Base-by-base conservation (phyloP, 345 rosid genomes). In the Noccaea caerulescens region DNA sequence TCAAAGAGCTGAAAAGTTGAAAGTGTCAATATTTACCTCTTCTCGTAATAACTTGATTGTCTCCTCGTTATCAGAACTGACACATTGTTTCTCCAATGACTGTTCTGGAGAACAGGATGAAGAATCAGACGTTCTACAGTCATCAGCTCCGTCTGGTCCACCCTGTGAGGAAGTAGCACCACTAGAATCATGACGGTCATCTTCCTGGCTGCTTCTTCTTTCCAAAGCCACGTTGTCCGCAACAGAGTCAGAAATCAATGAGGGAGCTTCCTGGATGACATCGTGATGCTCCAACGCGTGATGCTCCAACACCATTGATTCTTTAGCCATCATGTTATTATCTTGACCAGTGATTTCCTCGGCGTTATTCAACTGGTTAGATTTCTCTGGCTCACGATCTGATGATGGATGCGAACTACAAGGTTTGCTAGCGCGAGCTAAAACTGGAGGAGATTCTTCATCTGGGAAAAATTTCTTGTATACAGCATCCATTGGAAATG, bases 401-500 rank as follows among this genome's bases (percentile, higher is more conserved):
- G 74, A 66, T 12, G 85, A 71, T 18, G 81, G 68, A 39, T 55
- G 70, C 18, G 46, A 13, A n/a, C 52, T 60, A 66, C 82, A 78
- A 58, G 73, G 75, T 46, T 72, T 82, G 37, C 69, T 62, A 34
- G 75, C 36, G 4, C 27, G 43, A 71, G 63, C 75, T 62, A 44
- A 61, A 71, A 33, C 2, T 25, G 59, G 33, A 37, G 80, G 62
- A 65, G 80, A 79, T 46, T 81, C 86, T 62, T 80, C 81, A 74
- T 57, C 77, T 38, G 57, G 69, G 32, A 80, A 54, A 38, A 75
- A 78, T 50, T 86, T 82, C 70, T 84, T 87, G 79, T 83, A 89
- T 79, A 84, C 66, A 80, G 72, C 74, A 43, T 86, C 89, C 96
- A 94, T 82, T 60, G 96, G 96, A 81, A 88, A 89, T 56, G 92